These are phyloP conservation scores for Xylaria castorea DNA, from an alignment of 495 filamentous ascomycete genomes.

Conservation along the genomic window DNA sequence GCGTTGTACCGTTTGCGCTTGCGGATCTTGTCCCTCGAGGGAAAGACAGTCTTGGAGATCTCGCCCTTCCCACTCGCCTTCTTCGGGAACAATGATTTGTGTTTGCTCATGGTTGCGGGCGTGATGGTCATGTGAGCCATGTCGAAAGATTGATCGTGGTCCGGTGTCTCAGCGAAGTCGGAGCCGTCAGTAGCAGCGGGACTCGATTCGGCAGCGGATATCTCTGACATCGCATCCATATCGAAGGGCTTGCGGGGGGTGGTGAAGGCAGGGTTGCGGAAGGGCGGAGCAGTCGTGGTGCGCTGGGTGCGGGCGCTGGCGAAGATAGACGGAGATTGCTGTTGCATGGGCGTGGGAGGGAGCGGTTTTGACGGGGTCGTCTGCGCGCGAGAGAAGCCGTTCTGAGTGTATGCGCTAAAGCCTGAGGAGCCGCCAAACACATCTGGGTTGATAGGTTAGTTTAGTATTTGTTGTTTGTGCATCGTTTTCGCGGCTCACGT, in stretches of 20 bases:
- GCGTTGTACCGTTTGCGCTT: constrained; percentile 52
- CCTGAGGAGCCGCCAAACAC: constrained; percentile 29
- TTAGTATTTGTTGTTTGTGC: constrained; percentile 7
- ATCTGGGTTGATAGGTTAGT: constrained; percentile 17
- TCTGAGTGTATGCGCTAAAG: constrained; percentile 36
- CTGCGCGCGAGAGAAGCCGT: constrained; percentile 44
- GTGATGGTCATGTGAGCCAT: constrained; percentile 48
- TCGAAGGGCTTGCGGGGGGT: constrained; percentile 78
- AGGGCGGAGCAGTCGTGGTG: constrained; percentile 54
- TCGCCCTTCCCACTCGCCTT: constrained; percentile 56
- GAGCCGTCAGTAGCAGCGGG: constrained; percentile 72
- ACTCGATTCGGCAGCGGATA: constrained; percentile 82
- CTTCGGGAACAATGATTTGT: constrained; percentile 48
- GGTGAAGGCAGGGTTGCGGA: constrained; percentile 74
- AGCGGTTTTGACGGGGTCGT: constrained; percentile 44
- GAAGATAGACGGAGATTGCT: constrained; percentile 39
- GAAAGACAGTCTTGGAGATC: constrained; percentile 40
- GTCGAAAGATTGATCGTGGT: constrained; percentile 46
- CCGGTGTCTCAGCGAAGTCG: constrained; percentile 60
- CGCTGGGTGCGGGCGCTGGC: constrained; percentile 45
- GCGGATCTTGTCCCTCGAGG: constrained; percentile 48
- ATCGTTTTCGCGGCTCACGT: background rate
- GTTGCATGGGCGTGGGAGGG: constrained; percentile 40
- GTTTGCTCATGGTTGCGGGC: constrained; percentile 44
- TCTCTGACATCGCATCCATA: constrained; percentile 66